These are phyloP conservation scores for Amphibolis antarctica DNA, from an alignment of 106 monocot genomes.

Conservation along the genomic window DNA sequence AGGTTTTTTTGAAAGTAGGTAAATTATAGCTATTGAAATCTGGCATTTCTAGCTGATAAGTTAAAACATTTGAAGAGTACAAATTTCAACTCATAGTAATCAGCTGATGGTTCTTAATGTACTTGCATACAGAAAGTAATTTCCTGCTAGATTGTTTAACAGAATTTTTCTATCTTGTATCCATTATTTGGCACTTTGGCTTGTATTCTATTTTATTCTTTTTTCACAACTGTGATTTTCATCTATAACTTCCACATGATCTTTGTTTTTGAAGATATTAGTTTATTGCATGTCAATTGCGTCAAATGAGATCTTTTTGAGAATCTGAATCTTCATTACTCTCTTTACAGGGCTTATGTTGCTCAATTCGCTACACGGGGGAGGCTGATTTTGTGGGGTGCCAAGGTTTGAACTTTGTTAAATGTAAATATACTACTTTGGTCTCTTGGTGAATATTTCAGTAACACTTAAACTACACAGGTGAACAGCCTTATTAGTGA, in stretches of 20 bases:
- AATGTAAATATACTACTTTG: not conserved
- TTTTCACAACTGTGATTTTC: not conserved
- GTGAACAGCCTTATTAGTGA: constrained; percentile 56
- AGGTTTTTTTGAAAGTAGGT: too few relatives aligned
- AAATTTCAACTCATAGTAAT: too few relatives aligned
- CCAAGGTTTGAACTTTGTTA: constrained; percentile 49
- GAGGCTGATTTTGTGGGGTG: constrained; percentile 52
- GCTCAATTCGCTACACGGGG: constrained; percentile 61
- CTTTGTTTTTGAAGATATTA: not conserved
- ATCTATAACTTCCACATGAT: not conserved
- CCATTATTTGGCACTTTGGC: too few relatives aligned
- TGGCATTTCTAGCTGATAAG: too few relatives aligned
- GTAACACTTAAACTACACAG: constrained; percentile 16
- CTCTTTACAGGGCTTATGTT: constrained; percentile 38
- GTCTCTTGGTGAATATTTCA: not conserved
- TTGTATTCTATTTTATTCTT: too few relatives aligned
- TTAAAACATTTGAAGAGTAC: too few relatives aligned
- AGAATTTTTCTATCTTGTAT: too few relatives aligned
- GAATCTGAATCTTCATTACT: not conserved
- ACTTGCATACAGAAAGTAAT: too few relatives aligned
- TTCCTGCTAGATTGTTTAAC: too few relatives aligned
- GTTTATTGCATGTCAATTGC: not conserved
- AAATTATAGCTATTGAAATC: too few relatives aligned
- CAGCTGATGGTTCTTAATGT: too few relatives aligned
- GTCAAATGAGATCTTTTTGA: not conserved